A percentile compares a stretch with the other conserved stretches of the same genome.
phyloP scores from a whole-genome alignment of 495 filamentous ascomycete species.

The Aspergillus taichungensis region DNA sequence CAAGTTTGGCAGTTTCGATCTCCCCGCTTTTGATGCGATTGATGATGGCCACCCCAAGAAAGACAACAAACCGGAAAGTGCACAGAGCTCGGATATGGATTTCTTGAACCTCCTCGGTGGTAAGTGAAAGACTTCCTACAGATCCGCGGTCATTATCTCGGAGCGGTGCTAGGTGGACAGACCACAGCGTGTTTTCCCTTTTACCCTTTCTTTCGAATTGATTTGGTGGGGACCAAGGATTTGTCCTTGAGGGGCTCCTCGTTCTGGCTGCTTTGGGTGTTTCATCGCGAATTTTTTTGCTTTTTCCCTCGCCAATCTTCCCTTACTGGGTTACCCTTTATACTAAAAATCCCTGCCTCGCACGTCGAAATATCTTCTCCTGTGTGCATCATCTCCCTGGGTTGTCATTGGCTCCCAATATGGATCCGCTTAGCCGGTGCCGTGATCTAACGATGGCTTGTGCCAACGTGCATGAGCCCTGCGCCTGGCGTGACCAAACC shows the following conservation, averaged over 20 bases:
- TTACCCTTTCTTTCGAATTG: not conserved
- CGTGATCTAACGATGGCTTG: no score
- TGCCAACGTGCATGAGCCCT: constrained; percentile 13
- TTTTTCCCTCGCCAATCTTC: not conserved
- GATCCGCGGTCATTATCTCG: not conserved
- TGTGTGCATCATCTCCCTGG: constrained; percentile 7
- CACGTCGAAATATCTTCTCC: not conserved
- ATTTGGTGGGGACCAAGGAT: not conserved
- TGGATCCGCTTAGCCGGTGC: no score
- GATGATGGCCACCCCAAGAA: constrained; percentile 21
- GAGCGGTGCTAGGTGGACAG: not conserved
- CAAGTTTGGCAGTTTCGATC: constrained; percentile 35
- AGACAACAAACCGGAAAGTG: constrained; percentile 12
- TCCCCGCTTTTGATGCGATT: constrained; percentile 29
- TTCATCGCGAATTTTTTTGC: constrained; percentile 3
- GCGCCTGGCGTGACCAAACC: constrained; percentile 13
- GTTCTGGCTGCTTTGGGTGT: constrained; percentile 2
- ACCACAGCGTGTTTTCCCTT: not conserved
- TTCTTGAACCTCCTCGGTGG: constrained; percentile 39
- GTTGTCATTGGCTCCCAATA: constrained; percentile 4
- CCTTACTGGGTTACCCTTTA: not conserved
- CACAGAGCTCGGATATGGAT: constrained; percentile 28
- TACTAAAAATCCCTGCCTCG: not conserved
- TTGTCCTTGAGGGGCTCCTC: not conserved
- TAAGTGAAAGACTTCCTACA: constrained; percentile 18